Percentiles rank a stretch among this genome's conserved stretches.
These are phyloP conservation scores for Epichloe typhina DNA, from an alignment of 2,329 filamentous ascomycete genomes.

Conservation along the genomic window DNA sequence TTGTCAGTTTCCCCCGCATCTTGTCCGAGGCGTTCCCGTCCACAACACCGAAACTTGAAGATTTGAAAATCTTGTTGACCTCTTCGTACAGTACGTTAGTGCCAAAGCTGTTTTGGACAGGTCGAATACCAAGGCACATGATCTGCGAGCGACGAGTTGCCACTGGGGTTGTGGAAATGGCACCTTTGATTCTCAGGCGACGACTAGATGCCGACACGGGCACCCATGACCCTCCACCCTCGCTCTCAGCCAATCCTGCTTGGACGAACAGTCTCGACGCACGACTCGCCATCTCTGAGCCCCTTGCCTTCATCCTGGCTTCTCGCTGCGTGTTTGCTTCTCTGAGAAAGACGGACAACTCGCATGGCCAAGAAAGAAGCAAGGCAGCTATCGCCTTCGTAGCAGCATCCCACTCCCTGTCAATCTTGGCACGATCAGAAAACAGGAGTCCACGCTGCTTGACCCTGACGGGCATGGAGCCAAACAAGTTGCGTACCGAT, in stretches of 20 bases:
- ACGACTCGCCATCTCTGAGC: slow-evolving; percentile 10
- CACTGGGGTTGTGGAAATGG: slow-evolving; percentile 56
- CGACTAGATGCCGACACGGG: slow-evolving; percentile 52
- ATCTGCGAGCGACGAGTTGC: slow-evolving; percentile 68
- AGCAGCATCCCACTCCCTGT: slow-evolving; percentile 53
- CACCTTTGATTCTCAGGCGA: slow-evolving; percentile 50
- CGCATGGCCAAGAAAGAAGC: slow-evolving; percentile 53
- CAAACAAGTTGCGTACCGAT: slow-evolving; percentile 69
- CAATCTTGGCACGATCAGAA: slow-evolving; percentile 34
- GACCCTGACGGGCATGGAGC: slow-evolving; percentile 78
- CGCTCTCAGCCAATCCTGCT: slow-evolving; percentile 45
- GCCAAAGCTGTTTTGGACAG: slow-evolving; percentile 41
- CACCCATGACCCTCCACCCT: slow-evolving; percentile 50
- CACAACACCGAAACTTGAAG: slow-evolving; percentile 60
- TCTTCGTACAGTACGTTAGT: slow-evolving; percentile 61
- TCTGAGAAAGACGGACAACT: slow-evolving; percentile 43
- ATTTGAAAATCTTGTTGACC: slow-evolving; percentile 62
- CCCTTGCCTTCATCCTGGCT: slow-evolving; percentile 22
- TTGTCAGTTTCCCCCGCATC: slow-evolving; percentile 39
- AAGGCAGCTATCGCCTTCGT: slow-evolving; percentile 46
- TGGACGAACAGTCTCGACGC: slow-evolving; percentile 47
- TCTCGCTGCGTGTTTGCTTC: slow-evolving; percentile 31
- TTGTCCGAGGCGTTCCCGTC: slow-evolving; percentile 30
- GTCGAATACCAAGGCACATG: slow-evolving; percentile 62
- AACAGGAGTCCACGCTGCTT: slow-evolving; percentile 56